Evolutionary conservation across 75 land plant genomes (phyloP).

Genomic region (Selaginella tamariscina): DNA sequence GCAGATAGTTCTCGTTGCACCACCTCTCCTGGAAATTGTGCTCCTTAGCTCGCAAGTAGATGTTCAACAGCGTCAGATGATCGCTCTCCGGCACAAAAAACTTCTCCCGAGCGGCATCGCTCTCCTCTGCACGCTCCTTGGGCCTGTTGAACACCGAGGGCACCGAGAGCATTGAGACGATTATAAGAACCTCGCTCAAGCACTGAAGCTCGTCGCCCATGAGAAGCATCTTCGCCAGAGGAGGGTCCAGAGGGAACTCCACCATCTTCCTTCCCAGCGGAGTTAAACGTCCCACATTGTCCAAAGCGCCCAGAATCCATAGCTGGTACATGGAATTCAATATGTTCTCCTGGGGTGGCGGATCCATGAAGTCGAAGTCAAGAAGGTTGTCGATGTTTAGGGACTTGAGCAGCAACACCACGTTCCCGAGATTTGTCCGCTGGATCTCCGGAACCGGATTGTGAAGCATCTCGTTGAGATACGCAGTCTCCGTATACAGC

Average conservation of each 20-base stretch:
- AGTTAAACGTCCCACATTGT: constrained; percentile 82
- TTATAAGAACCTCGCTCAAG: constrained; percentile 75
- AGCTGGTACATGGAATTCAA: constrained; percentile 98
- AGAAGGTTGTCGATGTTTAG: constrained; percentile 77
- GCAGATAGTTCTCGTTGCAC: constrained; percentile 91
- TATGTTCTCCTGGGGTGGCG: constrained; percentile 96
- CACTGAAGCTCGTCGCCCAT: constrained; percentile 80
- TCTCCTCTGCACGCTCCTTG: constrained; percentile 88
- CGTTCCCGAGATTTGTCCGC: constrained; percentile 91
- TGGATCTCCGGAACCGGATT: constrained; percentile 97
- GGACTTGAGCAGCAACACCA: constrained; percentile 78
- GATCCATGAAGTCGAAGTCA: constrained; percentile 99
- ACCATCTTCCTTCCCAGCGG: constrained; percentile 92
- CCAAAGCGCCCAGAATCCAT: constrained; percentile 91
- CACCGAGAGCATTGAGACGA: constrained; percentile 96
- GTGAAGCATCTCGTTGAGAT: constrained; percentile 82
- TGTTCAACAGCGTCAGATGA: constrained; percentile 82
- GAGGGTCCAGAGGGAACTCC: constrained; percentile 96
- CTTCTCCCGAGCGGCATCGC: constrained; percentile 96
- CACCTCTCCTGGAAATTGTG: constrained; percentile 82
- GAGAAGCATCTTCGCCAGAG: constrained; percentile 90
- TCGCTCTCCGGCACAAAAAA: constrained; percentile 98
- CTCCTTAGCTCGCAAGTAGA: constrained; percentile 78
- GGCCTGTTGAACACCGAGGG: constrained; percentile 98
- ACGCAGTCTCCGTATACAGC: constrained; percentile 87